Base-by-base conservation (phyloP, 202 grass and related monocot species). In the Thinopyrum obtusiflorum region DNA sequence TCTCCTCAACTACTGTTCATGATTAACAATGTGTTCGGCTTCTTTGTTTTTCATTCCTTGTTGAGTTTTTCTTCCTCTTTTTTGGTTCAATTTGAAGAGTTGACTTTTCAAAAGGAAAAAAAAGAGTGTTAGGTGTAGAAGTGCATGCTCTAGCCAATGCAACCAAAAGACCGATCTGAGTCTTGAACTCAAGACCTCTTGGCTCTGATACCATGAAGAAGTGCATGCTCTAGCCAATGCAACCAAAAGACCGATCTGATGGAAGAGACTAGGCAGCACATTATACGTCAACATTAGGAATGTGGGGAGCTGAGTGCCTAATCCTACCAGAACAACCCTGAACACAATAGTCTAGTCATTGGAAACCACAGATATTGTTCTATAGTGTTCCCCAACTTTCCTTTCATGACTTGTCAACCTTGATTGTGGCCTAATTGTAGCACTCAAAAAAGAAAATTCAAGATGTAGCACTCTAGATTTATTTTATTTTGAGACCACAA, bases 301-400 rank as follows among this genome's bases (percentile, higher is more conserved):
- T 79, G 37, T 72, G 32, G 53, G 39, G 39, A 6, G 18, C 60
- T n/a, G 24, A 10, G 14, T 29, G 21, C 20, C 20, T 59, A 59
- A 59, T 59, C 53, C 53, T 59, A 47, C 62, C 61, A 67, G 6
- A 76, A 68, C 11, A 81, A 65, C 17, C 24, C 47, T 77, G 63
- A 69, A 83, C 21, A 47, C 15, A 11, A 36, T 37, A 51, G 13
- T 49, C n/a, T 31, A 55, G 62, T 78, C 61, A 68, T 57, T 68
- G 44, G 29, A 84, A 39, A 84, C n/a, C 13, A 65, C 26, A 39
- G 42, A 84, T 39, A 80, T 29, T 59, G 10, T 73, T 80, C 31
- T 26, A 29, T 18, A 84, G 28, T 81, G 31, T 21, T 59, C 53
- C 53, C 53, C 53, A 59, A 14, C 62, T 61, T 82, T 53, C 17